phyloP scores from a whole-genome alignment of 2,329 filamentous ascomycete genomes.

The Verticillium zaregamsianum region DNA sequence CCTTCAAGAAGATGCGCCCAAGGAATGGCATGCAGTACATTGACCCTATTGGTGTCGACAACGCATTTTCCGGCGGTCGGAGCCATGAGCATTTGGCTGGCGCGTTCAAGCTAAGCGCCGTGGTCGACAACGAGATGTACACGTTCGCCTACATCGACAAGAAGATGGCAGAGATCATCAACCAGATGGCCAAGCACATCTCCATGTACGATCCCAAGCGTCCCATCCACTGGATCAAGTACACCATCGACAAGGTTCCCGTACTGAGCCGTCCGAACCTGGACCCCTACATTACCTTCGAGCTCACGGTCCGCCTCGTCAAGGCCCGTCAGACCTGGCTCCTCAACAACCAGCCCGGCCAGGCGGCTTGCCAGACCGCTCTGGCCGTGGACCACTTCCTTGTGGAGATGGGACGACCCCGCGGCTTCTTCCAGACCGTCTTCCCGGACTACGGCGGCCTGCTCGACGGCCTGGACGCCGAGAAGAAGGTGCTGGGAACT shows the following conservation, averaged over 20 bases:
- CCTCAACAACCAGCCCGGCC: background rate
- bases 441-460: conserved; percentile 6
- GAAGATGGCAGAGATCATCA: background rate
- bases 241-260: background rate
- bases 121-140: background rate
- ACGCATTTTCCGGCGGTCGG: background rate
- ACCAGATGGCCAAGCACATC: background rate
- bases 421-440: background rate
- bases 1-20: background rate
- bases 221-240: background rate
- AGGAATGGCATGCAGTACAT: background rate
- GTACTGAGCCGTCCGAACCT: background rate
- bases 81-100: background rate
- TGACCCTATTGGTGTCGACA: background rate
- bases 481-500: background rate
- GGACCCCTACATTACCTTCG: background rate
- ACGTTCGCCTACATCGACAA: background rate
- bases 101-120: background rate
- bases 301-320: background rate
- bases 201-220: background rate
- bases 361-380: background rate
- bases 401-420: background rate
- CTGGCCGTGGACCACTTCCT: background rate
- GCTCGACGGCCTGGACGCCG: background rate
- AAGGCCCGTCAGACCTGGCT: background rate